Base-by-base conservation (phyloP, 1,284 basidiomycete species). In the Vanrija pseudolonga region DNA sequence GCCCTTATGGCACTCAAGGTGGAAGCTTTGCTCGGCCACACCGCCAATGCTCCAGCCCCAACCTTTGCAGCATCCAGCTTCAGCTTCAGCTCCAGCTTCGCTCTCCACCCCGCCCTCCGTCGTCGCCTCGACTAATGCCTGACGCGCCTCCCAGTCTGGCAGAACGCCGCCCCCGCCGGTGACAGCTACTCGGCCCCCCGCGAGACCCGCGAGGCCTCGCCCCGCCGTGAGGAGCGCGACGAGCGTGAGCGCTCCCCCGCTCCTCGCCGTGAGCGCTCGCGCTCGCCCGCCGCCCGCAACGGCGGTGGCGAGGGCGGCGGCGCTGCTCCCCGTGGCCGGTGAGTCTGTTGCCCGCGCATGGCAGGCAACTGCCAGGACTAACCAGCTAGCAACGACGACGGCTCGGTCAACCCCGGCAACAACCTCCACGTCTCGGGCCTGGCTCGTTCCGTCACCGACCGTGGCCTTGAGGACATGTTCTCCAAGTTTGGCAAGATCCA, bases 401-500 rank as follows among this genome's bases (percentile, higher is more conserved):
- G 74, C 18, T 78, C 78, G 40, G 76, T 78, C 56, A 97, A 97
- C 78, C 90, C 90, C 2, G 94, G 95, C 50, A 98, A 96, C 80
- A 98, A 98, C 78, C 81, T 98, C 39, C 95, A 98, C 73, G 89
- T 98, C 59, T 95, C 92, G 41, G 86, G 90, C 40, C 81, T 98
- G 50, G 85, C 85, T 63, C 82, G 85, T 70, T 81, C 80, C 58
- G 85, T 95, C 56, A 90, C 90, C 67, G 89, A 88, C 48, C 85
- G 86, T 51, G 87, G 89, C 65, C 86, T 98, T 47, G 91, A 97
- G 73, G 84, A 86, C 23, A 83, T 85, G 15, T 98, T 98, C 69
- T 81, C 83, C 65, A 94, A 93, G 77, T 85, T 87, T 74, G 95
- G 95, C 53, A 83, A 89, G 71, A 94, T 96, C 44, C 60, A 74